A percentile compares a stretch with the other conserved stretches of the same genome.
These are phyloP conservation scores for Diaporthe sp. DNA, from an alignment of 2,329 filamentous ascomycete species.

Conservation along the genomic window DNA sequence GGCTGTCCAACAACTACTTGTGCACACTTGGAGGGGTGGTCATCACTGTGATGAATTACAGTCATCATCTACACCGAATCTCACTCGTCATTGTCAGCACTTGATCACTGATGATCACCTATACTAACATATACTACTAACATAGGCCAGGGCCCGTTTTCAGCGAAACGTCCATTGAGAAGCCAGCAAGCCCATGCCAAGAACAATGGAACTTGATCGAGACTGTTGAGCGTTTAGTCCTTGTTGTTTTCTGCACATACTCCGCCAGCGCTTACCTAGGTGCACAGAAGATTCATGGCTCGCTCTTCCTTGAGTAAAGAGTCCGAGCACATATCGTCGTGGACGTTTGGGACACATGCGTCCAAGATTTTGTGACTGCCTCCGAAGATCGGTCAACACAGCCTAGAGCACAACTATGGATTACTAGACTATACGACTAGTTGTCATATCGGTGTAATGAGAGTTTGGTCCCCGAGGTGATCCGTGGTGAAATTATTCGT, in stretches of 20 bases:
- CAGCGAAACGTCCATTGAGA: background rate
- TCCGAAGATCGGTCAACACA: background rate
- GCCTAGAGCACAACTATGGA: background rate
- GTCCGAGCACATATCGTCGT: conserved; percentile 1
- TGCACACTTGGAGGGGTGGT: background rate
- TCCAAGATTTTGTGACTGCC: background rate
- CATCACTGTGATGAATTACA: background rate
- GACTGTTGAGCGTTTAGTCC: background rate
- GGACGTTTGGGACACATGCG: background rate
- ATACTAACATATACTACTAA: background rate
- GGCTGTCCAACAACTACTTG: background rate
- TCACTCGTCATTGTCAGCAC: background rate
- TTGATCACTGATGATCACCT: background rate
- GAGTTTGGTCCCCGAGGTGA: background rate
- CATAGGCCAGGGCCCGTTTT: background rate
- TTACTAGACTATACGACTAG: background rate
- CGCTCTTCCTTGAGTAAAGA: background rate
- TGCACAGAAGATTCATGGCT: background rate
- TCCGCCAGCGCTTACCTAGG: background rate
- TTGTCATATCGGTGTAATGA: background rate
- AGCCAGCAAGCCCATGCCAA: background rate
- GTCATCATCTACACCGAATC: background rate
- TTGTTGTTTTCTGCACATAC: background rate
- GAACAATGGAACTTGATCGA: background rate
- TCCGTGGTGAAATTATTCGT: background rate